A percentile compares a stretch with the other conserved stretches of the same genome.
Evolutionary conservation across 78 protist species (phyloP).

Genomic region (Speleostelium caveatum): DNA sequence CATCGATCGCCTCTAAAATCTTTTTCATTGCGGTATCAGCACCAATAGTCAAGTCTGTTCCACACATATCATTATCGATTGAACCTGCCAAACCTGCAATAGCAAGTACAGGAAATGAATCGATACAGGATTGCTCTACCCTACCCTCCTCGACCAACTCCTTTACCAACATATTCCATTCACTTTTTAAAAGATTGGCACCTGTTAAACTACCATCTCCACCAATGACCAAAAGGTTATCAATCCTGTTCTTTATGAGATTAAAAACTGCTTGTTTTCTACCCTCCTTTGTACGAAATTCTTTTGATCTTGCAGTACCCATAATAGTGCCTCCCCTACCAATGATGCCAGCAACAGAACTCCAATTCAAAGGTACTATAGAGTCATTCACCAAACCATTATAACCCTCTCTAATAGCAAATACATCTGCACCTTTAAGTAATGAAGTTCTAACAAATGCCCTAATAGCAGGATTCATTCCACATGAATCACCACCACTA

Average conservation of each 20-base stretch:
- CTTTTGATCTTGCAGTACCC: constrained; percentile 87
- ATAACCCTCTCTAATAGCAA: constrained; percentile 86
- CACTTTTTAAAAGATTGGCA: constrained; percentile 77
- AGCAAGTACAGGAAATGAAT: neutral
- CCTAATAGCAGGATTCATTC: constrained; percentile 86
- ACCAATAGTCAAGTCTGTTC: constrained; percentile 84
- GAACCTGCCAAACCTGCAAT: constrained; percentile 90
- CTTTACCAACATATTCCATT: constrained; percentile 68
- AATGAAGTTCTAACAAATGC: constrained; percentile 53
- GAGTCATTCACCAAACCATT: constrained; percentile 81
- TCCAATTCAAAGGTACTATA: constrained; percentile 74
- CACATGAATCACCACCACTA: constrained; percentile 82
- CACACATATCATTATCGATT: constrained; percentile 92
- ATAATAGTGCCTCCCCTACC: constrained; percentile 88
- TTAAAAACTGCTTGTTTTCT: constrained; percentile 84
- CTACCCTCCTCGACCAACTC: constrained; percentile 40
- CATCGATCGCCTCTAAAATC: constrained; percentile 84
- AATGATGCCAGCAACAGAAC: constrained; percentile 61
- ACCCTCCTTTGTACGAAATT: constrained; percentile 82
- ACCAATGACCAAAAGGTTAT: constrained; percentile 83
- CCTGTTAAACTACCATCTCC: constrained; percentile 93
- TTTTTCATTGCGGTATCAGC: constrained; percentile 84
- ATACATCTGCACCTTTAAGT: constrained; percentile 70
- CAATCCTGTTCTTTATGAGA: constrained; percentile 68
- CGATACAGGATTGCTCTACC: neutral